Evolutionary conservation across 805 yeast species (phyloP).

Genomic region (Metschnikowia reukaufii): DNA sequence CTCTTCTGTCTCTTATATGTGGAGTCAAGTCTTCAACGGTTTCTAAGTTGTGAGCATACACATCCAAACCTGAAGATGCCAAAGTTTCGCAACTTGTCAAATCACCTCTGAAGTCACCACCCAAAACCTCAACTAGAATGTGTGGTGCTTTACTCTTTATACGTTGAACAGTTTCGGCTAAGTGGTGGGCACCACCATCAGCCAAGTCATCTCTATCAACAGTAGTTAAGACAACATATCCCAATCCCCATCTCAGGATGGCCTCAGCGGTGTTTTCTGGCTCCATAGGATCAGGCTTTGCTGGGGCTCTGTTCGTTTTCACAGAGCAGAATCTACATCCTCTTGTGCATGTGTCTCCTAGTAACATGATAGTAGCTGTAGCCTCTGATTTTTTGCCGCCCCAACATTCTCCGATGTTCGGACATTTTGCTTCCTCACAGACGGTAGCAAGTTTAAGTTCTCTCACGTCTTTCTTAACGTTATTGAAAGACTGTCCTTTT

Average conservation of each 20-base stretch:
- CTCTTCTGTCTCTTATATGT: slow-evolving; percentile 92
- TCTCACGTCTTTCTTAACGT: slow-evolving; percentile 79
- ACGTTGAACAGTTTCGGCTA: slow-evolving; percentile 79
- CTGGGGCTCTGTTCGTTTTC: slow-evolving; percentile 85
- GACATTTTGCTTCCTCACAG: slow-evolving; percentile 98
- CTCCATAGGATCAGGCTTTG: slow-evolving; percentile 89
- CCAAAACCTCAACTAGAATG: slow-evolving; percentile 85
- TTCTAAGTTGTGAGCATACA: slow-evolving; percentile 94
- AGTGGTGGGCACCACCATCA: slow-evolving; percentile 92
- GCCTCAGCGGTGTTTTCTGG: slow-evolving; percentile 99
- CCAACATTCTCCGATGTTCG: slow-evolving; percentile 99
- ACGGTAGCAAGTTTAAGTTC: slow-evolving; percentile 92
- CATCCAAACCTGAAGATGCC: slow-evolving; percentile 88
- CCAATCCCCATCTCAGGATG: slow-evolving; percentile 95
- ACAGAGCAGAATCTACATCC: slow-evolving; percentile 99
- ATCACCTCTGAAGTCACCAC: slow-evolving; percentile 96
- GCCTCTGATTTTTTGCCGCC: slow-evolving; percentile 95
- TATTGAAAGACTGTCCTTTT: slow-evolving; percentile 82
- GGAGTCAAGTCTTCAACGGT: slow-evolving; percentile 96
- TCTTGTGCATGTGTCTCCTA: slow-evolving; percentile 98
- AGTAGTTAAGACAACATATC: slow-evolving; percentile 95
- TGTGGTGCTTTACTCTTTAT: slow-evolving; percentile 89
- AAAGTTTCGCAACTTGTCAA: slow-evolving; percentile 73
- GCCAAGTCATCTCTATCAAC: slow-evolving; percentile 93
- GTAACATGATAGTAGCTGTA: slow-evolving; percentile 94